Base-by-base conservation (phyloP, 257 asterid genomes). In the Plantago ovata region DNA sequence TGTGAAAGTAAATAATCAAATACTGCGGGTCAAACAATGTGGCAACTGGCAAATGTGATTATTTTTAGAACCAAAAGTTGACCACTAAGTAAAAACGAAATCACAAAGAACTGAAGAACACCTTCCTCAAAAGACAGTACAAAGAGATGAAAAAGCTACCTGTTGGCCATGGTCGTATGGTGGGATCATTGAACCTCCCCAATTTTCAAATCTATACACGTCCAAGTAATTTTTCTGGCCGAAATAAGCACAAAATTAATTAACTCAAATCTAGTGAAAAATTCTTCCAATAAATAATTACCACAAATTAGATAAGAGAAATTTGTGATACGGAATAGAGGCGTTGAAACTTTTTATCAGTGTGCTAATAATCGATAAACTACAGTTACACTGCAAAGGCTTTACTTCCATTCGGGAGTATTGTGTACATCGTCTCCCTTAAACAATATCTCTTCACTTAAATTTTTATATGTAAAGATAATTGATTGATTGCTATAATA, bases 161-260 rank as follows among this genome's bases (percentile, higher is more conserved):
- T 88, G 95, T 71, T 88, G 95, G 62, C 89, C 91, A 38, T 48
- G 59, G 67, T 62, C 72, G 80, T 88, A 92, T 14, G 85, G 68
- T 13, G 98, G 98, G 70, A 92, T 85, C 77, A 92, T 48, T 20
- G 94, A 85, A 71, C 85, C 95, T 55, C 97, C 95, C 98, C 98
- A 92, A 62, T 93, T 66, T 73, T 92, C 98, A 79, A 77, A 92
- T 20, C 80, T 75, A 74, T 92, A 92, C 20, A 92, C 84, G 56
- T 92, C 98, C 85, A 92, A 67, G 84, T 92, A 92, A 76, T 92
- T 92, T 84, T 84, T 92, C 98, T 92, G 90, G 65, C 51, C 45
- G 63, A 56, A 48, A 58, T 38, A 44, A 53, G 41, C 65, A 69
- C 20, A 68, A 64, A 63, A 61, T 28, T 53, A 68, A 59, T 49